A percentile compares a stretch with the other conserved stretches of the same genome.
These are phyloP conservation scores for Vachellia collinsii DNA, from an alignment of 306 rosid species.

Conservation along the genomic window DNA sequence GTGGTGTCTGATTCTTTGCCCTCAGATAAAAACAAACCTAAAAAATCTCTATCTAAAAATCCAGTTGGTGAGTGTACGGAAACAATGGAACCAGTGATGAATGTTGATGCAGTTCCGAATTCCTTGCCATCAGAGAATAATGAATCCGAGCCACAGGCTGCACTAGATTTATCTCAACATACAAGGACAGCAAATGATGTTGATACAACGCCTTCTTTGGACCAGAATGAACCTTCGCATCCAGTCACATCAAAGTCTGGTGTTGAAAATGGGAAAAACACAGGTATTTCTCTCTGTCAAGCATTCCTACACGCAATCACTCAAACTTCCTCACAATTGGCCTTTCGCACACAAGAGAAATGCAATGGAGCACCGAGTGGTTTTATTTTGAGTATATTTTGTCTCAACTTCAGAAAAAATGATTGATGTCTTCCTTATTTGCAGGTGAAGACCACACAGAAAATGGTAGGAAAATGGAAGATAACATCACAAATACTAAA, in stretches of 20 bases:
- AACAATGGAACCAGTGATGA: slow-evolving; percentile 36
- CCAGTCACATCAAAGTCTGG: slow-evolving; percentile 45
- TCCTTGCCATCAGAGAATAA: slow-evolving; percentile 35
- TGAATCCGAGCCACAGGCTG: slow-evolving; percentile 31
- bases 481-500: slow-evolving; percentile 29
- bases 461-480: slow-evolving; percentile 45
- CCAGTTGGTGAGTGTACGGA: slow-evolving; percentile 37
- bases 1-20: slow-evolving; percentile 36
- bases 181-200: slow-evolving; percentile 20
- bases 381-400: neutral
- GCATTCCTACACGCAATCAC: neutral
- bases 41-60: slow-evolving; percentile 21
- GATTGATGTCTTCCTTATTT: slow-evolving; percentile 23
- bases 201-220: slow-evolving; percentile 37
- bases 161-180: slow-evolving; percentile 35
- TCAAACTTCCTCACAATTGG: neutral
- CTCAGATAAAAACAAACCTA: slow-evolving; percentile 33
- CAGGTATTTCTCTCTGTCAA: slow-evolving; percentile 32
- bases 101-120: slow-evolving; percentile 49
- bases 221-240: slow-evolving; percentile 42
- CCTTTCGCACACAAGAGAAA: slow-evolving; percentile 4
- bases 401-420: slow-evolving; percentile 1
- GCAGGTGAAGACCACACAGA: slow-evolving; percentile 56
- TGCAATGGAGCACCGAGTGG: slow-evolving; percentile 8
- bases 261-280: slow-evolving; percentile 43